Conservation (phyloP, 768 basidiomycete species). For the Rhizopogon roseolus region DNA sequence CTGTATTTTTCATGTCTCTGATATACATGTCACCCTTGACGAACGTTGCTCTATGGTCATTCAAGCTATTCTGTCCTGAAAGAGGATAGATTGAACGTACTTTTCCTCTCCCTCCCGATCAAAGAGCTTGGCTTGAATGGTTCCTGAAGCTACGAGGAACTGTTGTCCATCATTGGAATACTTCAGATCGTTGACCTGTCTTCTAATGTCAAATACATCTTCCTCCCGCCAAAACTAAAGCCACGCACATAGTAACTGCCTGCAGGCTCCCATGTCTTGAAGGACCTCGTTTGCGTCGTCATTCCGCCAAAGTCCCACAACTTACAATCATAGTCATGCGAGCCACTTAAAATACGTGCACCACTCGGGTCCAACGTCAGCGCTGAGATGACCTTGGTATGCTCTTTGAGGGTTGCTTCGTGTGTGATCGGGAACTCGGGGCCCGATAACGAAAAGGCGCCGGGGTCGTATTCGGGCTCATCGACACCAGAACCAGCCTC, state of each 20-base stretch:
- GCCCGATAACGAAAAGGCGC: constrained; percentile 33
- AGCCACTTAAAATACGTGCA: constrained; percentile 85
- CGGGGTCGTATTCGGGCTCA: constrained; percentile 56
- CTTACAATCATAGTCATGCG: constrained; percentile 97
- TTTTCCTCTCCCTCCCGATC: constrained; percentile 90
- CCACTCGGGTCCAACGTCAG: constrained; percentile 91
- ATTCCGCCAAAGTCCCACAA: constrained; percentile 99
- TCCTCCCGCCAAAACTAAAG: not conserved
- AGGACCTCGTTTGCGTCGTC: constrained; percentile 85
- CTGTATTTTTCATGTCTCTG: constrained; percentile 98
- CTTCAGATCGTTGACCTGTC: constrained; percentile 84
- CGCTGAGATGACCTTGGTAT: constrained; percentile 92
- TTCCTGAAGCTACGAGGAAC: constrained; percentile 86
- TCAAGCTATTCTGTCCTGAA: constrained; percentile 37
- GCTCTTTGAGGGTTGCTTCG: constrained; percentile 90
- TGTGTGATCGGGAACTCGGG: constrained; percentile 82
- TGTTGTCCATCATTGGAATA: constrained; percentile 85
- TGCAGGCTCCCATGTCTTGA: constrained; percentile 94
- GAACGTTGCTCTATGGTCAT: constrained; percentile 63
- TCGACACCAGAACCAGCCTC: constrained; percentile 16
- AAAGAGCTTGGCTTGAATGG: constrained; percentile 82
- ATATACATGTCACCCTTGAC: constrained; percentile 98
- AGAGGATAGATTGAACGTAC: constrained; percentile 44
- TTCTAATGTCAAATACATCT: not conserved
- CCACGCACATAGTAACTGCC: constrained; percentile 80